A percentile compares a stretch with the other conserved stretches of the same genome.
These are phyloP conservation scores for Boeremia lycopersici DNA, from an alignment of 2,329 filamentous ascomycete species.

Conservation along the genomic window DNA sequence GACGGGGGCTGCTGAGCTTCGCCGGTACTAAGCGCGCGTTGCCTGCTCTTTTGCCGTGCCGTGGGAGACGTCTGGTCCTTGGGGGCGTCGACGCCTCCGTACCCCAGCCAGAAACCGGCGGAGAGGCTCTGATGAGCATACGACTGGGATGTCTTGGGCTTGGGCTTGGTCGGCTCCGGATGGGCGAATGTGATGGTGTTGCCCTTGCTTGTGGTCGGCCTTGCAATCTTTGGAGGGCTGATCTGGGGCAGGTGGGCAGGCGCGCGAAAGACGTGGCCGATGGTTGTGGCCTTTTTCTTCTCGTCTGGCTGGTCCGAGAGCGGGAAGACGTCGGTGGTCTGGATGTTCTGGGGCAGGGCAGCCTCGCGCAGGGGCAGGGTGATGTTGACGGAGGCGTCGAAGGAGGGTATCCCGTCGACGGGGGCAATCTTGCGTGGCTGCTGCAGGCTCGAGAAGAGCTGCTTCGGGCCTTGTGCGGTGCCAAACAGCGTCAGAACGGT, in stretches of 20 bases:
- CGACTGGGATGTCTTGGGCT: slow-evolving; percentile 51
- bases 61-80: slow-evolving; percentile 62
- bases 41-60: slow-evolving; percentile 71
- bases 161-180: slow-evolving; percentile 58
- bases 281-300: slow-evolving; percentile 65
- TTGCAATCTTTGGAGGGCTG: slow-evolving; percentile 73
- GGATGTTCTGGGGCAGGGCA: slow-evolving; percentile 75
- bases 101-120: slow-evolving; percentile 70
- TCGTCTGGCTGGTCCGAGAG: slow-evolving; percentile 49
- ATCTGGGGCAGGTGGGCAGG: slow-evolving; percentile 68
- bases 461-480: slow-evolving; percentile 73
- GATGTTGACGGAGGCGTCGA: slow-evolving; percentile 51
- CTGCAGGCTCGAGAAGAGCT: slow-evolving; percentile 86
- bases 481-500: slow-evolving; percentile 78
- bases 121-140: slow-evolving; percentile 72
- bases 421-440: slow-evolving; percentile 52
- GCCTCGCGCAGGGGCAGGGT: slow-evolving; percentile 64
- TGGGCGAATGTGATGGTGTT: slow-evolving; percentile 57
- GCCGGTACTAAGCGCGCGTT: slow-evolving; percentile 72
- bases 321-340: slow-evolving; percentile 69
- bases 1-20: slow-evolving; percentile 61
- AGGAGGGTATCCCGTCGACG: slow-evolving; percentile 40
- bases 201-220: slow-evolving; percentile 67
- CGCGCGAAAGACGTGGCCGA: slow-evolving; percentile 76
- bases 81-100: slow-evolving; percentile 52